Evolutionary conservation across 2,329 filamentous ascomycete genomes (phyloP).

Genomic region (Penicillium sclerotiorum): DNA sequence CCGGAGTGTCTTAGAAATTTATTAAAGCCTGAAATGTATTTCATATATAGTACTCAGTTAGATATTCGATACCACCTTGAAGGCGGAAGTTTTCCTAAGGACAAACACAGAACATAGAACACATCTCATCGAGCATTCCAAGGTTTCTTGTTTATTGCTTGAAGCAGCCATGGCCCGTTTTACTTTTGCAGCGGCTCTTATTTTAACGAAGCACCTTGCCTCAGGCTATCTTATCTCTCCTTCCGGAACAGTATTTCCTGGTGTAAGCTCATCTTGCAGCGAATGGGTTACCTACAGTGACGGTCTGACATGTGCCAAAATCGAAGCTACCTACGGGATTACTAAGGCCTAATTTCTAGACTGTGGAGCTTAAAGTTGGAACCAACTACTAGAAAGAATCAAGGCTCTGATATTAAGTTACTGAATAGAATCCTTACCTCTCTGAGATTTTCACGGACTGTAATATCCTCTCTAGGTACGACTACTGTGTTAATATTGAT

Average conservation of each 20-base stretch:
- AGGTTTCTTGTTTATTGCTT: no score
- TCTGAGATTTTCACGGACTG: not conserved
- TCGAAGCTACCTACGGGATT: not conserved
- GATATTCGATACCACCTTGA: no score
- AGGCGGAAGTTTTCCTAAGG: no score
- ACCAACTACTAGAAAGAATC: no score
- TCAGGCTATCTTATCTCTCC: not conserved
- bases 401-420: not conserved
- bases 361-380: not conserved
- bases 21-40: no score
- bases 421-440: not conserved
- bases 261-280: not conserved
- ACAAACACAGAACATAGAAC: no score
- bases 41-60: no score
- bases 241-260: not conserved
- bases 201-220: not conserved
- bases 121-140: no score
- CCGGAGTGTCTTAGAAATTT: no score
- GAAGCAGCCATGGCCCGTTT: no score
- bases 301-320: not conserved
- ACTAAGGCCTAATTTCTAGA: not conserved
- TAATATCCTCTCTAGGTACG: not conserved
- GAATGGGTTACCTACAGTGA: not conserved
- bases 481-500: conserved; percentile 1
- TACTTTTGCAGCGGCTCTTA: no score